Base-by-base conservation (phyloP, 768 basidiomycete species). In the Trametes cubensis region DNA sequence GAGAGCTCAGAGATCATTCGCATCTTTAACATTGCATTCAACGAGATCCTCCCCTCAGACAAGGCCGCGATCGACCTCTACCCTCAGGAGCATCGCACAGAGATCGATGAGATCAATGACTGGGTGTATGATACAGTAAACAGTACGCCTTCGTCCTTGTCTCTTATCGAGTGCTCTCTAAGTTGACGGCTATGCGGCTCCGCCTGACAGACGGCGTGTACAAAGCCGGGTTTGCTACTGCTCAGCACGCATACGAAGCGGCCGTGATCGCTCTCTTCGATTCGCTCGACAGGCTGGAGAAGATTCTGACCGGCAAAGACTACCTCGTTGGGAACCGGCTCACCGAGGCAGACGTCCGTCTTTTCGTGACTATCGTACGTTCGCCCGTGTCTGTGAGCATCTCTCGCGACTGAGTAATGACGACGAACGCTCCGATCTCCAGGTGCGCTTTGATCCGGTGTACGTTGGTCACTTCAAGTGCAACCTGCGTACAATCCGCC, bases 1-100 rank as follows among this genome's bases (percentile, higher is more conserved):
- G 96, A 99, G 73, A 89, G 87, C 66, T 86, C 90, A 2, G 96
- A 98, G 76, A 94, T 98, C 72, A 93, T 98, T 69, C 88, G 96
- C 60, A 90, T 96, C 8, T 83, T 98, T 77, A 98, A 99, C 76
- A 81, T 82, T 6, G 88, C 83, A 1, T 95, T 96, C 79, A 87
- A 97, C 72, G 78, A 86, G 18, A 66, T 89, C 15, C 60, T 96
- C 10, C 81, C 90, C 3, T 73, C 79, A 1, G 88, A 90, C 6
- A 84, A 86, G 63, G 86, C 85, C 3, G 74, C 78, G n/a, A 67
- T 90, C 58, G 87, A 95, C 70, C 79, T 90, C 48, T 98, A 97
- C 74, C 96, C 96, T 0, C 77, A 84, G 61, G 77, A 82, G 4
- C 79, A 89, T 25, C 83, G 85, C 52, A 68, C 77, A 40, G 85